phyloP scores from a whole-genome alignment of 2,329 filamentous ascomycete genomes.

The Xylaria sp. region DNA sequence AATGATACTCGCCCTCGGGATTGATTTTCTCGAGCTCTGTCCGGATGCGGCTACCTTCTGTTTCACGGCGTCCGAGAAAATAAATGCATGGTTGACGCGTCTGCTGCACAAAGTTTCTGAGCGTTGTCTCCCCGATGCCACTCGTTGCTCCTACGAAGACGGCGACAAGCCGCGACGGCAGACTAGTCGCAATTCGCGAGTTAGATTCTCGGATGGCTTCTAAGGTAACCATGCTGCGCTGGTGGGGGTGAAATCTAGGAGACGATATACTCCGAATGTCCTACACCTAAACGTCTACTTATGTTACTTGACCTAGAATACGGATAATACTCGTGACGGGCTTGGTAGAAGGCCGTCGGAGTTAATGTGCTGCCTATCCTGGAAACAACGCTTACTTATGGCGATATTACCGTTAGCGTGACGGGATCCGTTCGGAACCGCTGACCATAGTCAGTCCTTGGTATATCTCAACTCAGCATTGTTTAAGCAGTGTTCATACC shows the following conservation, averaged over 20 bases:
- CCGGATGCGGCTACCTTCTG: slow-evolving; percentile 53
- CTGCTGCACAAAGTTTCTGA: slow-evolving; percentile 54
- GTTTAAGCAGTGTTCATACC: no score
- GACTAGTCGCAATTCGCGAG: slow-evolving; percentile 45
- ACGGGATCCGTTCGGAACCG: not conserved
- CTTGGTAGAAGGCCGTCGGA: not conserved
- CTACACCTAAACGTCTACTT: not conserved
- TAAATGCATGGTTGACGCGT: slow-evolving; percentile 60
- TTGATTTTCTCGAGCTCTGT: slow-evolving; percentile 58
- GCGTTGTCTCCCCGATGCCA: slow-evolving; percentile 63
- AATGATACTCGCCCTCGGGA: slow-evolving; percentile 56
- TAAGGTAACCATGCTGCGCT: slow-evolving; percentile 34
- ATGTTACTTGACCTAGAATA: not conserved
- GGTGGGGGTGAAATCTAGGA: not conserved
- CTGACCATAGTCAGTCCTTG: not conserved
- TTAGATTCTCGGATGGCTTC: slow-evolving; percentile 53
- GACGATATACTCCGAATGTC: not conserved
- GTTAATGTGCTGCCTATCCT: not conserved
- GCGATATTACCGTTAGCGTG: not conserved
- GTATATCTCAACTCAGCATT: no score
- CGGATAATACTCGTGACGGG: not conserved
- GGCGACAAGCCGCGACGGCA: slow-evolving; percentile 53
- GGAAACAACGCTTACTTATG: not conserved
- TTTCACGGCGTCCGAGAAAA: slow-evolving; percentile 60
- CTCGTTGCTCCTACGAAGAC: slow-evolving; percentile 66